Evolutionary conservation across 2,329 filamentous ascomycete genomes (phyloP), one percentile per base, ranked within the genome.

Genomic region (Aureobasidium melanogenum): DNA sequence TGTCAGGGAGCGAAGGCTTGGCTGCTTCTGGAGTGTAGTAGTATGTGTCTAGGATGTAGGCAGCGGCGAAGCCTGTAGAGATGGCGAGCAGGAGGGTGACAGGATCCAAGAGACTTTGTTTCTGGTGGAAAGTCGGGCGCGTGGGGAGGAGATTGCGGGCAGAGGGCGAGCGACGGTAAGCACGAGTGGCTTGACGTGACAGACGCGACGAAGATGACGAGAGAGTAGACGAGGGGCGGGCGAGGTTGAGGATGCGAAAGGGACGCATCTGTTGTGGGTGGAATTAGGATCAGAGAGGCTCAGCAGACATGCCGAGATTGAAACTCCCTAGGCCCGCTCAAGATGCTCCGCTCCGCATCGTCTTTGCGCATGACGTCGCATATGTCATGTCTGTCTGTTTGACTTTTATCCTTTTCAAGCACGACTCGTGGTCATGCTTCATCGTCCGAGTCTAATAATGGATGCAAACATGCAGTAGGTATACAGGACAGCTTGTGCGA

Each of bases 41-140:
- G 63, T 66, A 67, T 55, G 58, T 48, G 10, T 64, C 57, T 48
- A 60, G 60, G 24, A 67, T 39, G 62, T 67, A 70, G 62, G 66
- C 67, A 17, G 67, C 61, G 24, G 63, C 66, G 38, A 62, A 38
- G 1, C 65, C 66, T 10, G 69, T n/a, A 9, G 64, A 51, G 12
- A 65, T 64, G 38, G 67, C 67, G 41, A 68, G 32, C 36, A 67
- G 50, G 24, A 70, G 63, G 26, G 62, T 59, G 12, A 66, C 51
- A 9, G 67, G 64, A 52, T 68, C 67, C 48, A 69, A 30, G 19
- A 38, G 62, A 54, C 63, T 65, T 41, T 52, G 30, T 55, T 63
- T 63, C 15, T 34, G 28, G 19, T 55, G 61, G 10, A 17, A 8
- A 22, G 22, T 8, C 24, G 32, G 55, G 41, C 52, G 62, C 32